Percentiles rank a stretch among this genome's conserved stretches.
Conservation (phyloP, 2,329 filamentous ascomycete species). For the Neurospora sp. region DNA sequence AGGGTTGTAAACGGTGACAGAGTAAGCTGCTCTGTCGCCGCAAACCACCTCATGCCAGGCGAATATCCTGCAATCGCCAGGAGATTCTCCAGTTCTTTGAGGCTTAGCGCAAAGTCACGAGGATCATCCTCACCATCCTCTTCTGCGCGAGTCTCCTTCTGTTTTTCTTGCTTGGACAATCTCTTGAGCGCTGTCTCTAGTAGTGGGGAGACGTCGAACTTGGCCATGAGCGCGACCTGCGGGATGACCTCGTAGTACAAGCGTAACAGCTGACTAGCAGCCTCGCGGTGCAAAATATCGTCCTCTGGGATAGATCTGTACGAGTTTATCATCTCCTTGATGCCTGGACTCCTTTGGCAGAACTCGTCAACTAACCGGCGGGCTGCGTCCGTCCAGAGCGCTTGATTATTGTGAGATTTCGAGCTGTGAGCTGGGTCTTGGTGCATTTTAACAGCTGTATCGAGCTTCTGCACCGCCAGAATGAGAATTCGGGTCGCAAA, state of each 20-base stretch:
- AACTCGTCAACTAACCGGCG: conserved; percentile 65
- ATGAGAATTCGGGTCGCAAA: conserved; percentile 76
- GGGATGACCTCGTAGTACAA: conserved; percentile 83
- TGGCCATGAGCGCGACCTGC: conserved; percentile 68
- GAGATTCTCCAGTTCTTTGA: conserved; percentile 72
- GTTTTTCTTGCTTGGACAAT: conserved; percentile 43
- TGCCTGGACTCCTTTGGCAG: conserved; percentile 64
- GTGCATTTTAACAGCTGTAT: conserved; percentile 52
- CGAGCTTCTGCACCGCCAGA: conserved; percentile 69
- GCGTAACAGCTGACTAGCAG: conserved; percentile 65
- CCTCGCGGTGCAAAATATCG: conserved; percentile 67
- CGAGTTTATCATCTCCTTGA: conserved; percentile 69
- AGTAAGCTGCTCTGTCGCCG: conserved; percentile 54
- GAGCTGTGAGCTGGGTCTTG: conserved; percentile 27
- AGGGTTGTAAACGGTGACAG: conserved; percentile 66
- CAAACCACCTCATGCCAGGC: conserved; percentile 83
- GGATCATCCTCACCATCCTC: conserved; percentile 23
- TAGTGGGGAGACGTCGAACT: conserved; percentile 76
- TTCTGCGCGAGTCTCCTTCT: neutral
- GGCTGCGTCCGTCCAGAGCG: conserved; percentile 60
- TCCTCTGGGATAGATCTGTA: conserved; percentile 61
- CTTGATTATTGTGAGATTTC: conserved; percentile 19
- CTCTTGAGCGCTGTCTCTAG: conserved; percentile 59
- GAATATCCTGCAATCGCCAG: conserved; percentile 73
- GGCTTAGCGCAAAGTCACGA: conserved; percentile 42